Conservation (phyloP, 2,329 filamentous ascomycete species). For the Ascochyta lentis region DNA sequence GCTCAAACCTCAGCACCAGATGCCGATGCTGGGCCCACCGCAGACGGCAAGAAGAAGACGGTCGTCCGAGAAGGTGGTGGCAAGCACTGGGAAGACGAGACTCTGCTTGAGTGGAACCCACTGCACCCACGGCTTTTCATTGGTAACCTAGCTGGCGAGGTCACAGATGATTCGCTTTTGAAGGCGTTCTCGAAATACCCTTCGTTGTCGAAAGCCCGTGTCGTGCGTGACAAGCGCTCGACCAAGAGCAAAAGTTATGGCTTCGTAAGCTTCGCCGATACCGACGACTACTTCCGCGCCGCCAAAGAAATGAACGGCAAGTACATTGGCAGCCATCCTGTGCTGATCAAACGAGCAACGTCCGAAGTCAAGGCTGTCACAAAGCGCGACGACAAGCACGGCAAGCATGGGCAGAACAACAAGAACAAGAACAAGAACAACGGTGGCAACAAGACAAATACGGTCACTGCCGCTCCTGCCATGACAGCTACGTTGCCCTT, state of each 20-base stretch:
- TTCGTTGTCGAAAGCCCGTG: conserved; percentile 89
- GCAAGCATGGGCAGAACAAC: conserved; percentile 40
- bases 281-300: conserved; percentile 95
- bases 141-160: conserved; percentile 94
- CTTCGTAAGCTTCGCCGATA: conserved; percentile 94
- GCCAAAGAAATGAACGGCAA: conserved; percentile 99
- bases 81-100: conserved; percentile 88
- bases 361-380: conserved; percentile 85
- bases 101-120: conserved; percentile 94
- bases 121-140: conserved; percentile 94
- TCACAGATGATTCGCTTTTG: conserved; percentile 91
- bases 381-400: conserved; percentile 55
- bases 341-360: conserved; percentile 83
- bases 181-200: conserved; percentile 92
- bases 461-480: conserved; percentile 18
- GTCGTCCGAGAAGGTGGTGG: conserved; percentile 89
- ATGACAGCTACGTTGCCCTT: conserved; percentile 29
- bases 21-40: conserved; percentile 55
- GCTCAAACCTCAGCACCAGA: conserved; percentile 48
- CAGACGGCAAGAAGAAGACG: conserved; percentile 76
- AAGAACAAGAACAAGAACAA: conserved; percentile 55
- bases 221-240: conserved; percentile 93
- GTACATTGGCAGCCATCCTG: conserved; percentile 97
- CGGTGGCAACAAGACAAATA: conserved; percentile 22
- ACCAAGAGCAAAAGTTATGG: conserved; percentile 96